These are phyloP conservation scores for Starmerella floris DNA, from an alignment of 805 yeast species.

Conservation along the genomic window DNA sequence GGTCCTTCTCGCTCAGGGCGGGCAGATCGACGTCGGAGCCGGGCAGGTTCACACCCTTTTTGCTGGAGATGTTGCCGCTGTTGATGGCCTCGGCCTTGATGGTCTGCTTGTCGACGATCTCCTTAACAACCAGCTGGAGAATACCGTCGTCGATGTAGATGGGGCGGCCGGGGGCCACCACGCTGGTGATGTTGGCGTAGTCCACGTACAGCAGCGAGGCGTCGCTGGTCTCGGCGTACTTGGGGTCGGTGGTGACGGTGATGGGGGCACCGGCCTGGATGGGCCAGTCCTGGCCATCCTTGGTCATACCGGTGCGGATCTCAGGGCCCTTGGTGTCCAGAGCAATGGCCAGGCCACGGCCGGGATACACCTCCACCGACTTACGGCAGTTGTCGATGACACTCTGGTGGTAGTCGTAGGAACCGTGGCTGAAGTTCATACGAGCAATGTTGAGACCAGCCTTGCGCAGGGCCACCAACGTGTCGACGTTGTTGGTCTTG, in stretches of 20 bases:
- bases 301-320: constrained; percentile 95
- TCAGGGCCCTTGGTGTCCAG: constrained; percentile 99
- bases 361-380: constrained; percentile 78
- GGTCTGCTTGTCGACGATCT: constrained; percentile 65
- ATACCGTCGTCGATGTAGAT: constrained; percentile 98
- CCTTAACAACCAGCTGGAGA: constrained; percentile 80
- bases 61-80: constrained; percentile 91
- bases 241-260: constrained; percentile 84
- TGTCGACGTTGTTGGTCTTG: constrained; percentile 82
- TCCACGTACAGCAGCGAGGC: constrained; percentile 78
- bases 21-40: constrained; percentile 98
- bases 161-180: constrained; percentile 72
- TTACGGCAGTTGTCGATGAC: constrained; percentile 94
- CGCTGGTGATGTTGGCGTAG: constrained; percentile 93
- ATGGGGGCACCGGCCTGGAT: constrained; percentile 76
- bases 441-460: constrained; percentile 97
- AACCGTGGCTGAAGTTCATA: constrained; percentile 98
- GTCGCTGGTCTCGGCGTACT: constrained; percentile 56
- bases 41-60: constrained; percentile 98
- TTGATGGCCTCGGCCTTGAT: constrained; percentile 80
- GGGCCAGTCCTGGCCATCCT: constrained; percentile 65
- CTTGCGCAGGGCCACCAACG: constrained; percentile 74
- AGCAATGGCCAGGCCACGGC: constrained; percentile 97
- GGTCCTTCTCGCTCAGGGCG: constrained; percentile 93
- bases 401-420: constrained; percentile 93